These are phyloP conservation scores for Fagopyrum tataricum DNA, from an alignment of 148 eudicot genomes.

Conservation along the genomic window DNA sequence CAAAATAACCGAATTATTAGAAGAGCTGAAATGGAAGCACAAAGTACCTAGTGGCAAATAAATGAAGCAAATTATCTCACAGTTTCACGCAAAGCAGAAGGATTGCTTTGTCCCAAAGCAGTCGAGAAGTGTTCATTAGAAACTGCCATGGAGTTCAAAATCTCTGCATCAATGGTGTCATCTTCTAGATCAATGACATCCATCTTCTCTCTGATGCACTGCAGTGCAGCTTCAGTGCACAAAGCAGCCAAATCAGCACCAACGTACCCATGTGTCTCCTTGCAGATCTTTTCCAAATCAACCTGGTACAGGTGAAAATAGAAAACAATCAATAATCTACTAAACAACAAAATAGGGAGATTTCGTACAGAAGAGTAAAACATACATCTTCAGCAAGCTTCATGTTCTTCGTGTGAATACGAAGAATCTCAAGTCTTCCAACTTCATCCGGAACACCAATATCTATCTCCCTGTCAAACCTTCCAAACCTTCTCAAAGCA, in stretches of 20 bases:
- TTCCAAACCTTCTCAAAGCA: conserved; percentile 79
- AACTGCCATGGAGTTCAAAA: conserved; percentile 19
- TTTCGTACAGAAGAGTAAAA: neutral
- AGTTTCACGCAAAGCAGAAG: conserved; percentile 20
- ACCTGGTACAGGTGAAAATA: conserved; percentile 9
- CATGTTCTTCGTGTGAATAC: conserved; percentile 91
- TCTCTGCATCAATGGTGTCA: conserved; percentile 16
- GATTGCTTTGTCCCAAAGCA: conserved; percentile 18
- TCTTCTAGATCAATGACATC: conserved; percentile 17
- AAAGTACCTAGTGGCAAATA: neutral
- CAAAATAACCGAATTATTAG: neutral
- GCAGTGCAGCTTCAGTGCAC: conserved; percentile 19
- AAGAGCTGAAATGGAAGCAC: neutral
- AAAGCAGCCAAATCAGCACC: conserved; percentile 20
- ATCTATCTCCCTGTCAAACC: conserved; percentile 88
- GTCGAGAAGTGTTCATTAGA: conserved; percentile 18
- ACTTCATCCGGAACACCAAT: conserved; percentile 94
- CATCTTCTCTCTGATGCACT: conserved; percentile 19
- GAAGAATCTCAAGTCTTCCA: conserved; percentile 84
- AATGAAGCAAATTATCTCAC: neutral
- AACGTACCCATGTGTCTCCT: conserved; percentile 15
- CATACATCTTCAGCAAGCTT: conserved; percentile 86
- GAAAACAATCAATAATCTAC: neutral
- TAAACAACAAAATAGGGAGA: neutral
- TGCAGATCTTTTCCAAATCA: conserved; percentile 17